These are phyloP conservation scores for Nigrospora sphaerica DNA, from an alignment of 2,329 filamentous ascomycete species.

Conservation along the genomic window DNA sequence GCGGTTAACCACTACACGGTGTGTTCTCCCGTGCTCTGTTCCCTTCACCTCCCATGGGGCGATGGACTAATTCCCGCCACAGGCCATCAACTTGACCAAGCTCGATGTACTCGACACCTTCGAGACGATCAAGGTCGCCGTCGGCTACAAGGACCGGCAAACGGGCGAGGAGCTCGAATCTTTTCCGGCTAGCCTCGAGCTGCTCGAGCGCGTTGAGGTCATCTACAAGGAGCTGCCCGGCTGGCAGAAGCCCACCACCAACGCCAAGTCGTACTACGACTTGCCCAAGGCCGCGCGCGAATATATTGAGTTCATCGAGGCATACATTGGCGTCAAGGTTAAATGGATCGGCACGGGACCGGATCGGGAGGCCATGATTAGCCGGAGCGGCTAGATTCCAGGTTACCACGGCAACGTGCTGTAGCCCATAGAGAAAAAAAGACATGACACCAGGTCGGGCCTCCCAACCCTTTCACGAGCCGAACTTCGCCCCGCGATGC, in stretches of 20 bases:
- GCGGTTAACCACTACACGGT: constrained; percentile 23
- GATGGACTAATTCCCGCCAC: constrained; percentile 22
- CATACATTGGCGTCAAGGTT: constrained; percentile 55
- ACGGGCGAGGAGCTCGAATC: constrained; percentile 43
- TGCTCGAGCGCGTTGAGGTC: constrained; percentile 53
- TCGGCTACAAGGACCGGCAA: constrained; percentile 53
- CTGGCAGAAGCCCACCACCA: constrained; percentile 60
- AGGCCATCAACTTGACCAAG: constrained; percentile 30
- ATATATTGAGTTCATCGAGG: constrained; percentile 47
- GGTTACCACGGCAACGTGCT: background rate
- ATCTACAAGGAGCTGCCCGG: constrained; percentile 63
- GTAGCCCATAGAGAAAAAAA: too few relatives aligned
- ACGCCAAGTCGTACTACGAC: constrained; percentile 51
- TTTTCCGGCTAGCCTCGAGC: constrained; percentile 57
- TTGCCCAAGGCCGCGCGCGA: constrained; percentile 57
- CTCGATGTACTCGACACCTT: constrained; percentile 70
- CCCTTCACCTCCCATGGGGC: background rate
- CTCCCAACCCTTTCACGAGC: too few relatives aligned
- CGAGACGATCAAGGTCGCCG: constrained; percentile 64
- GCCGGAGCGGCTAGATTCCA: constrained; percentile 12
- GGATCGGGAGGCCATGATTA: constrained; percentile 57
- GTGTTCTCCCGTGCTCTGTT: background rate
- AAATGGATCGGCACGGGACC: constrained; percentile 63
- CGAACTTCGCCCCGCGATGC: too few relatives aligned
- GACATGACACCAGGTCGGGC: too few relatives aligned